Percentiles rank a stretch among this genome's conserved stretches.
phyloP scores from a whole-genome alignment of 2,329 filamentous ascomycete species.

The Fusarium gaditjirri region DNA sequence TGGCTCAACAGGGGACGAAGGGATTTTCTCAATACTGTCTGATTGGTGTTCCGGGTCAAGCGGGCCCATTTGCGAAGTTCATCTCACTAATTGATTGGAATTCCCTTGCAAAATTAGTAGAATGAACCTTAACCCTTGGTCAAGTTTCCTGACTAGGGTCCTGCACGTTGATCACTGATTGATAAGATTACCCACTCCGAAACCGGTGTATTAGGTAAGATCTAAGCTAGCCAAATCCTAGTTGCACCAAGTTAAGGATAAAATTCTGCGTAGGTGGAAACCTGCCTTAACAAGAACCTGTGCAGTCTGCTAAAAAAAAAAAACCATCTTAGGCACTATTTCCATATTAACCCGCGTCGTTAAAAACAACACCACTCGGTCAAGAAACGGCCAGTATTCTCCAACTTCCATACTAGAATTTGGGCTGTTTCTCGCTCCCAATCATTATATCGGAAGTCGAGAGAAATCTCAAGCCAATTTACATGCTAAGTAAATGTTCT shows the following conservation, averaged over 20 bases:
- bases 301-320: neutral
- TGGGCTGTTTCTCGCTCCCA: neutral
- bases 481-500: neutral
- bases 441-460: neutral
- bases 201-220: neutral
- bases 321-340: neutral
- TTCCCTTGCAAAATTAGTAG: slow-evolving; percentile 11
- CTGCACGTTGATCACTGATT: slow-evolving; percentile 45
- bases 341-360: neutral
- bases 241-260: neutral
- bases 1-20: slow-evolving; percentile 9
- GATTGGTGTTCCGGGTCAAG: slow-evolving; percentile 6
- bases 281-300: neutral
- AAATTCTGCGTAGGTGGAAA: neutral
- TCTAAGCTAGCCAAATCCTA: neutral
- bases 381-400: neutral
- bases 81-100: neutral
- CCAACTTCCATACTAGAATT: neutral
- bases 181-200: slow-evolving; percentile 43
- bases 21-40: slow-evolving; percentile 4
- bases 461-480: neutral
- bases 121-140: slow-evolving; percentile 3
- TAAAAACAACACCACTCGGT: neutral
- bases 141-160: slow-evolving; percentile 29
- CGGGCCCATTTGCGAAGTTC: slow-evolving; percentile 6